Percentiles rank a stretch among this genome's conserved stretches.
These are phyloP conservation scores for Eucalyptus guilfoylei DNA, from an alignment of 345 rosid genomes.

Conservation along the genomic window DNA sequence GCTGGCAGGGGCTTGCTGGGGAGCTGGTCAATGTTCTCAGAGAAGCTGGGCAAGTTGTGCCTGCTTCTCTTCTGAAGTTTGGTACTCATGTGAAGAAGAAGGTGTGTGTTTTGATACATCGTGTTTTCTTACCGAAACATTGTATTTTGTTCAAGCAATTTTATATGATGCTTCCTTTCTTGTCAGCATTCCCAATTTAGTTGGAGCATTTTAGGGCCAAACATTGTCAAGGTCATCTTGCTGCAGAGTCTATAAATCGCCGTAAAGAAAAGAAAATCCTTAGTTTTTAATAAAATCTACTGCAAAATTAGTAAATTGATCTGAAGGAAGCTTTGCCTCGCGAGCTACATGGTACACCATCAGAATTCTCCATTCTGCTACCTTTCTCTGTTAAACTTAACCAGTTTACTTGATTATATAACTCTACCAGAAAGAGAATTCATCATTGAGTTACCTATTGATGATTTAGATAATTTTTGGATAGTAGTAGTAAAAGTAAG, in stretches of 20 bases:
- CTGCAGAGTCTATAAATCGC: neutral
- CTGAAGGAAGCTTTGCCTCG: neutral
- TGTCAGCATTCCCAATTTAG: neutral
- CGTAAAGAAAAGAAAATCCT: neutral
- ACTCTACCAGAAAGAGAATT: neutral
- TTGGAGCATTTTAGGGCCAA: neutral
- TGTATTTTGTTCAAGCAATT: neutral
- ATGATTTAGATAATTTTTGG: neutral
- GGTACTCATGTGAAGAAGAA: conserved; percentile 96
- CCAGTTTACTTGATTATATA: neutral
- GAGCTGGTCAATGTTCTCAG: conserved; percentile 90
- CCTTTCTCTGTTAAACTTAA: neutral
- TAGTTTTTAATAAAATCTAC: neutral
- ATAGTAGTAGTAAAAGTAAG: neutral
- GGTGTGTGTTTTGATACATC: conserved; percentile 5
- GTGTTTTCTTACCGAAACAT: neutral
- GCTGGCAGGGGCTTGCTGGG: conserved; percentile 69
- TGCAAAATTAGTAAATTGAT: neutral
- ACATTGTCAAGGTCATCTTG: neutral
- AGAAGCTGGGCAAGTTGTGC: conserved; percentile 89
- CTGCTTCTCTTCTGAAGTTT: conserved; percentile 69
- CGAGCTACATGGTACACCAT: neutral
- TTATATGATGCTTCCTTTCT: neutral
- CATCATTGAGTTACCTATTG: neutral
- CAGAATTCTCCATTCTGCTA: neutral